These are phyloP conservation scores for Botrytis galanthina DNA, from an alignment of 2,329 filamentous ascomycete genomes.

Conservation along the genomic window DNA sequence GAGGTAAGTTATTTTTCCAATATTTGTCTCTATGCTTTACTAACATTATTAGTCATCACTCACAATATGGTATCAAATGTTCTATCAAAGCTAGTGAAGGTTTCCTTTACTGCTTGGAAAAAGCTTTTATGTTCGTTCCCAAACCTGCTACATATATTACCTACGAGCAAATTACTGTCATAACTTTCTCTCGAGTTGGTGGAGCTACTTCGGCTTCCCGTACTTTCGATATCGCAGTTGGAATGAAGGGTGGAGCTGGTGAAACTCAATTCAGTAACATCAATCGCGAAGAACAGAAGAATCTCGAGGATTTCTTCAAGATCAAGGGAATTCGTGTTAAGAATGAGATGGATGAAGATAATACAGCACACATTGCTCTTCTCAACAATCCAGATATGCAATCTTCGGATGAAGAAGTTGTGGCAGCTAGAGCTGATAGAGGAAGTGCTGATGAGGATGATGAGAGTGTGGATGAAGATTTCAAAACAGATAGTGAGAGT, in stretches of 20 bases:
- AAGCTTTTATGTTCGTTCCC: conserved; percentile 98
- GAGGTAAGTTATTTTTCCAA: conserved; percentile 51
- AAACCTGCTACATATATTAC: conserved; percentile 97
- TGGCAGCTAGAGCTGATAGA: conserved; percentile 67
- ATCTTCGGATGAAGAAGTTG: conserved; percentile 75
- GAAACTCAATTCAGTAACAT: conserved; percentile 99
- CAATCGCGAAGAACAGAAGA: conserved; percentile 95
- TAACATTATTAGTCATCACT: conserved; percentile 65
- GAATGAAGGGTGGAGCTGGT: conserved; percentile 79
- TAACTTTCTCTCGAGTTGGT: conserved; percentile 94
- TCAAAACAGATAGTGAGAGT: conserved; percentile 85
- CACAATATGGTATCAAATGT: conserved; percentile 94
- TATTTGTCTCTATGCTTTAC: conserved; percentile 22
- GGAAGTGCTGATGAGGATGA: conserved; percentile 95
- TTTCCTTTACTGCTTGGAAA: conserved; percentile 94
- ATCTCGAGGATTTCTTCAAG: conserved; percentile 96
- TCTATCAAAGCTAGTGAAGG: conserved; percentile 99
- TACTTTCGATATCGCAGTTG: conserved; percentile 95
- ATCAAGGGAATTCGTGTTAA: conserved; percentile 92
- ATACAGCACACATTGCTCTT: conserved; percentile 69
- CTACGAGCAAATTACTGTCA: conserved; percentile 85
- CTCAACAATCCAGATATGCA: conserved; percentile 76
- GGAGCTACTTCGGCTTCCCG: conserved; percentile 90
- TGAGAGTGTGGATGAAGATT: conserved; percentile 94
- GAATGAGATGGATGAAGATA: conserved; percentile 96